These are phyloP conservation scores for Brassica incana DNA, from an alignment of 345 rosid genomes.

Conservation along the genomic window DNA sequence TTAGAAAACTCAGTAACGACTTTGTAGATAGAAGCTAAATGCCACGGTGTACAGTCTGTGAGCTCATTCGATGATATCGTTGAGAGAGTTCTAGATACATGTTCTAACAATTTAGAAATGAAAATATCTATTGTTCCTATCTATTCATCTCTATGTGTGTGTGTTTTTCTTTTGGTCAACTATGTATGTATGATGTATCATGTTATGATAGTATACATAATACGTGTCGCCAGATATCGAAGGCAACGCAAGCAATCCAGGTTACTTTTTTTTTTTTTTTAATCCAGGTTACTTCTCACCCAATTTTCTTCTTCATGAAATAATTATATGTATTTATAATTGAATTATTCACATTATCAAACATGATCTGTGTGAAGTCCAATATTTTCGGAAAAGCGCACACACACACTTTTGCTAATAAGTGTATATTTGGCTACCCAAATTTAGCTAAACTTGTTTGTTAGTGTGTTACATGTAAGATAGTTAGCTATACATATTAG, in stretches of 20 bases:
- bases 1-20: background rate
- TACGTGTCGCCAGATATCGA: background rate
- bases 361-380: background rate
- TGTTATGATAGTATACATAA: background rate
- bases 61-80: constrained; percentile 9
- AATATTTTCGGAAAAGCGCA: background rate
- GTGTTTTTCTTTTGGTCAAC: background rate
- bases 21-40: constrained; percentile 23
- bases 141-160: background rate
- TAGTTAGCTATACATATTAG: background rate
- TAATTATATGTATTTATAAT: background rate
- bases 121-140: background rate
- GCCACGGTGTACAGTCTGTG: constrained; percentile 17
- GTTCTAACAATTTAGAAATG: background rate
- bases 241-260: background rate
- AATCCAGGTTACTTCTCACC: background rate
- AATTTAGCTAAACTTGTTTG: background rate
- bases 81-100: constrained; percentile 6
- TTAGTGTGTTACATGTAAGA: background rate
- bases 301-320: background rate
- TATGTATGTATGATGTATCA: background rate
- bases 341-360: background rate
- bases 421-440: background rate
- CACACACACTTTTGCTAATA: background rate
- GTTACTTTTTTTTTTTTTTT: too few relatives aligned